Evolutionary conservation across 202 grass and related monocot genomes (phyloP).

Genomic region (Schoenoplectus triqueter): DNA sequence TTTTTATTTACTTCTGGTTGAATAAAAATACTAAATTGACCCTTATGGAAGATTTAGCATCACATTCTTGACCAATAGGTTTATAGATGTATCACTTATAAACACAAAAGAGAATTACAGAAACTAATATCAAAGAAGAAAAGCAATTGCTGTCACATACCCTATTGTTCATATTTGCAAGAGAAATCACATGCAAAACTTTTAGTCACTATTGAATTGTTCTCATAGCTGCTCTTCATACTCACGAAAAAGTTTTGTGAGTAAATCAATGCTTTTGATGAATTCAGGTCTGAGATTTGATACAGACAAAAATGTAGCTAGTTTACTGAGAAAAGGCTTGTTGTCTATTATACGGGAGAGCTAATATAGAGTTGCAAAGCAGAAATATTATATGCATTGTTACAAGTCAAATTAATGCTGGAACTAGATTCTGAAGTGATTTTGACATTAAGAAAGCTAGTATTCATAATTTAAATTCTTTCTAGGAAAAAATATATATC

Average conservation of each 20-base stretch:
- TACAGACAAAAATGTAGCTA: conserved; percentile 38
- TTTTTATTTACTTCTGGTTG: neutral
- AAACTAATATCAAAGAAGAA: neutral
- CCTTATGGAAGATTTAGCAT: neutral
- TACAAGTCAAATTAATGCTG: neutral
- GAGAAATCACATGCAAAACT: conserved; percentile 19
- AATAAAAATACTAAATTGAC: conserved; percentile 7
- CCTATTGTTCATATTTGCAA: neutral
- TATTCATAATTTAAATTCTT: neutral
- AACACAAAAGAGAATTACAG: neutral
- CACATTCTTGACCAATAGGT: neutral
- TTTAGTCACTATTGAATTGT: conserved; percentile 26
- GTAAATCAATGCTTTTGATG: conserved; percentile 43
- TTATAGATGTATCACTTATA: neutral
- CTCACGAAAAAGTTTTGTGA: conserved; percentile 45
- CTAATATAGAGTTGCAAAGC: conserved; percentile 30
- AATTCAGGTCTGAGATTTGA: conserved; percentile 54
- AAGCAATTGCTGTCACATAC: conserved; percentile 8
- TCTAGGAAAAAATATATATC: neutral
- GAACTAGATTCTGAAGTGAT: conserved; percentile 35
- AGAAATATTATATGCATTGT: conserved; percentile 32
- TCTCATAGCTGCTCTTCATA: neutral
- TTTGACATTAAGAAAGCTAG: conserved; percentile 29
- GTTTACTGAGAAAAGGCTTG: conserved; percentile 1
- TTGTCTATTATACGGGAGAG: conserved; percentile 16